Evolutionary conservation across 2,329 filamentous ascomycete genomes (phyloP), one percentile per base, ranked within the genome.

Genomic region (Chaetomium globosum): DNA sequence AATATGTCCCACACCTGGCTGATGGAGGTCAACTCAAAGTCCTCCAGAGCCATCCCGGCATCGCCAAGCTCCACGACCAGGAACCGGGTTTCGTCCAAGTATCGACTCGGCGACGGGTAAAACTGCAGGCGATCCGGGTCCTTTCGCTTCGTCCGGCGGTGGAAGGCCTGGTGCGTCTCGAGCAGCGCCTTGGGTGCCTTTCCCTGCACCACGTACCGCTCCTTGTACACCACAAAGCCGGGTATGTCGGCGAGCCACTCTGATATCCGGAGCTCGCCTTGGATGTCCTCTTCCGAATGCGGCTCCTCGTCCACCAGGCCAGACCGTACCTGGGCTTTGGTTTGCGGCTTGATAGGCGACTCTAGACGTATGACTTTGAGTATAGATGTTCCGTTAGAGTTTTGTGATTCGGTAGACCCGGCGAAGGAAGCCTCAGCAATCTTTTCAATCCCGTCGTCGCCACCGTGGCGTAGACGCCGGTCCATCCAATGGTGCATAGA

Each of bases 371-470:
- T 86, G 23, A 85, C 82, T 70, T 89, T 89, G 75, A 89, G 85
- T 71, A 89, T 87, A 73, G 85, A 88, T 30, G 83, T 86, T 9
- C 85, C 86, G 19, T 81, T 78, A 53, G 80, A 78, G 71, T 87
- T 87, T 88, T 55, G 79, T 83, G 68, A 89, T 80, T 10, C 85
- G 84, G 70, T 88, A 89, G 10, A 89, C 85, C 72, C 87, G 6
- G 87, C 86, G 69, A 85, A 89, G 2, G 87, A 89, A 5, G 87
- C 86, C 73, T 89, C 87, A 10, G 87, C 86, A 59, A 89, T 89
- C 75, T 89, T 89, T 52, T 81, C 79, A 57, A 89, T 85, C 43
- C 75, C 74, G 70, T 84, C 82, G 19, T 79, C 80, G 0, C 79
- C 75, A 0, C 26, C 26, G 26, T 26, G 26, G 83, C 82, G 57